Base-by-base conservation (phyloP, 192 early-diverging fungal species). In the Umbelopsis ramanniana region DNA sequence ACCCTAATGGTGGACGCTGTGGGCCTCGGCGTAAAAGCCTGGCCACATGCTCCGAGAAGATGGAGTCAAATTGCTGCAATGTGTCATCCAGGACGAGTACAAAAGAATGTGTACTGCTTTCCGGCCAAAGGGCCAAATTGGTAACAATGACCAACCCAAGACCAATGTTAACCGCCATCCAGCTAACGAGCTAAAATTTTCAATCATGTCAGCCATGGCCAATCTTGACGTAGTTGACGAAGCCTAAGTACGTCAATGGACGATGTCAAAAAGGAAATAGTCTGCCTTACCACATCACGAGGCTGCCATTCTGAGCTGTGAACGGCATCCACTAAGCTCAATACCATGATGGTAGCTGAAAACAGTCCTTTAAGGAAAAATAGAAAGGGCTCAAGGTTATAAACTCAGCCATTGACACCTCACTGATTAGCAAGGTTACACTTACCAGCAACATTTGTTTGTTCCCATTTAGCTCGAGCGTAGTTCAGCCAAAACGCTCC, bases 381-480 rank as follows among this genome's bases (percentile, higher is more conserved):
- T 0, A 35, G 2, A 11, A 29, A 29, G 3, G 29, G 29, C 3
- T 29, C 29, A 26, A 35, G 33, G 26, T 22, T 29, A 54, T 14
- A 26, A 54, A 43, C 40, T 50, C 48, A 50, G 48, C 15, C 15
- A 15, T 17, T 21, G 2, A 19, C 4, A 4, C 3, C 47, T n/a
- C 4, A 48, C 11, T 48, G 47, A 12, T 4, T 50, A 50, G 48
- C 40, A 50, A 50, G 48, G 48, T 50, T 50, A 50, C 48, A 50
- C 48, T 76, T 73, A 77, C 76, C 76, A 60, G 72, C 76, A n/a
- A 71, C 68, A 48, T 78, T 78, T 23, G 68, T 72, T 67, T 78
- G 76, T 21, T 78, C 72, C 6, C 73, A 48, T 52, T 73, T 78
- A 15, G 67, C 76, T 7, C 76, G 55, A 47, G 73, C 53, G 10